A percentile compares a stretch with the other conserved stretches of the same genome.
Evolutionary conservation across 2,329 filamentous ascomycete genomes (phyloP).

Genomic region (Gnomoniopsis smithogilvyi): DNA sequence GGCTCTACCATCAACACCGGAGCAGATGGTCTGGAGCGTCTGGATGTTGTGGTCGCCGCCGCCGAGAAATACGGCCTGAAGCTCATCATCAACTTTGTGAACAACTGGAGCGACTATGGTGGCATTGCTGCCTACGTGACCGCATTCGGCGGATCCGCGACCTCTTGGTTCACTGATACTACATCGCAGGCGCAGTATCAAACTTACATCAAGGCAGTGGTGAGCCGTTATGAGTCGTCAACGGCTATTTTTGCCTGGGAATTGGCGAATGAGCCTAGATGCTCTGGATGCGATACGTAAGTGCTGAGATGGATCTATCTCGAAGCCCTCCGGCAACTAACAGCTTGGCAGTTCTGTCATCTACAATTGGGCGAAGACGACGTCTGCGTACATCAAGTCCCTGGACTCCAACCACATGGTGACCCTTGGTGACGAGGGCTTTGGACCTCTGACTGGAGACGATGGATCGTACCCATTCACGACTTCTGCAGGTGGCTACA

Average conservation of each 20-base stretch:
- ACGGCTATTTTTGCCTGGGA: constrained; percentile 53
- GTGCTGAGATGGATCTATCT: not conserved
- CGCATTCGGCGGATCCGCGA: constrained; percentile 52
- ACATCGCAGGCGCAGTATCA: constrained; percentile 53
- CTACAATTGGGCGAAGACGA: constrained; percentile 55
- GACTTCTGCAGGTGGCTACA: constrained; percentile 43
- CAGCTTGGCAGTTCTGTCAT: constrained; percentile 37
- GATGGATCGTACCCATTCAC: constrained; percentile 52
- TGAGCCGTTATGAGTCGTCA: constrained; percentile 45
- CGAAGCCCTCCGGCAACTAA: not conserved
- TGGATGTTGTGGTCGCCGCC: constrained; percentile 60
- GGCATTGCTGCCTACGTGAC: constrained; percentile 60
- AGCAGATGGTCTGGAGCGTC: constrained; percentile 56
- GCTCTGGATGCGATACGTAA: constrained; percentile 48
- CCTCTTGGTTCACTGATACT: constrained; percentile 55
- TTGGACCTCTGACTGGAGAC: constrained; percentile 37
- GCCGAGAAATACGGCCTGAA: constrained; percentile 59
- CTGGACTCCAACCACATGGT: constrained; percentile 63
- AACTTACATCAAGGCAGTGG: constrained; percentile 45
- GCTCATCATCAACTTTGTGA: constrained; percentile 63
- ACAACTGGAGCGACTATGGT: constrained; percentile 67
- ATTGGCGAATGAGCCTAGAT: constrained; percentile 55
- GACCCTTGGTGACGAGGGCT: constrained; percentile 56
- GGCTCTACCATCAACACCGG: constrained; percentile 60
- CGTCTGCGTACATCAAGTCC: constrained; percentile 61